Evolutionary conservation across 371 early-diverging fungal genomes (phyloP).

Genomic region (Choanephora cucurbitarum): DNA sequence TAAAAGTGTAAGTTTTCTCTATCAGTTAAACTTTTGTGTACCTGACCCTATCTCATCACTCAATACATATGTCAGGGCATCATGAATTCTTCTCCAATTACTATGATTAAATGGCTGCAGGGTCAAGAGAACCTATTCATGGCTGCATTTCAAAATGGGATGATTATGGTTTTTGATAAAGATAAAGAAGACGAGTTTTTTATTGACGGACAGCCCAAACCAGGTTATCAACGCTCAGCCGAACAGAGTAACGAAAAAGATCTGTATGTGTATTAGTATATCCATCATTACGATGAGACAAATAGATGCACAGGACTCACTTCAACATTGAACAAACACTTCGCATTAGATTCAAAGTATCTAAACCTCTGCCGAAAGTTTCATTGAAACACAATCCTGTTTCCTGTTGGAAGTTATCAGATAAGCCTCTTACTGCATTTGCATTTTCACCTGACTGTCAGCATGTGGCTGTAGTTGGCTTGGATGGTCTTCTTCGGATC

Average conservation of each 20-base stretch:
- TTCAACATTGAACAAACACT: no score
- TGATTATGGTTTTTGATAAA: slow-evolving; percentile 84
- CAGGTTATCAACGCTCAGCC: no score
- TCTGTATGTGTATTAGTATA: no score
- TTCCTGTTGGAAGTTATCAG: slow-evolving; percentile 69
- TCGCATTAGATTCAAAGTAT: slow-evolving; percentile 55
- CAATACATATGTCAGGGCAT: slow-evolving; percentile 58
- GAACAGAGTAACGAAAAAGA: no score
- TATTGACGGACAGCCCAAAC: not conserved
- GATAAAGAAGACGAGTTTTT: slow-evolving; percentile 77
- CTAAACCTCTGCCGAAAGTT: slow-evolving; percentile 48
- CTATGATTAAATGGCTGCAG: slow-evolving; percentile 89
- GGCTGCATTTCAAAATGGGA: slow-evolving; percentile 81
- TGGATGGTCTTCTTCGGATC: slow-evolving; percentile 77
- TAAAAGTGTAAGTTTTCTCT: slow-evolving; percentile 39
- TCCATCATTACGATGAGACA: slow-evolving; percentile 3
- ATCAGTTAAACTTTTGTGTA: no score
- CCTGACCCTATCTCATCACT: no score
- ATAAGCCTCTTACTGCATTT: slow-evolving; percentile 70
- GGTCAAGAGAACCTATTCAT: slow-evolving; percentile 85
- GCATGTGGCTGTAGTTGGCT: slow-evolving; percentile 75
- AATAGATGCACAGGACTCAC: not conserved
- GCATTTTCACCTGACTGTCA: slow-evolving; percentile 88
- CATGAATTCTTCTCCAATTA: slow-evolving; percentile 72
- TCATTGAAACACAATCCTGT: slow-evolving; percentile 72